phyloP scores from a whole-genome alignment of 345 rosid species.

The Salix arbutifolia region DNA sequence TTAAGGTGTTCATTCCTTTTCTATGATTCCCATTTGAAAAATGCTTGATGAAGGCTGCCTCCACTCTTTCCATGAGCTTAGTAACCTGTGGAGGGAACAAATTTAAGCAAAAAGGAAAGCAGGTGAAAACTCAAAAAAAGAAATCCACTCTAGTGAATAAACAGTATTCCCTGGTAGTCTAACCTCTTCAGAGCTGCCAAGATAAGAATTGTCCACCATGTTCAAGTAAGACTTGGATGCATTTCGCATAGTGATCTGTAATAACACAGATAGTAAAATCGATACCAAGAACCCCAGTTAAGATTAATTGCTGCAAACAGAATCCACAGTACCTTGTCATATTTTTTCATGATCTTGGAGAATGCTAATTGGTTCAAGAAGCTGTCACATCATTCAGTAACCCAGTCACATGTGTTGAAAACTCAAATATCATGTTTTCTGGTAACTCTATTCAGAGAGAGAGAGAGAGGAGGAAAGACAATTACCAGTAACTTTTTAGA shows the following conservation, averaged over 20 bases:
- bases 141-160: background rate
- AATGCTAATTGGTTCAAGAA: conserved; percentile 70
- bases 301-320: background rate
- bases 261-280: background rate
- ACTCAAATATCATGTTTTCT: background rate
- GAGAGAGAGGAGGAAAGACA: background rate
- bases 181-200: conserved; percentile 78
- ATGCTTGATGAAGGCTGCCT: conserved; percentile 61
- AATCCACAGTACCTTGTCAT: conserved; percentile 57
- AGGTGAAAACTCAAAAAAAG: background rate
- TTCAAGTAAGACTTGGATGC: conserved; percentile 59
- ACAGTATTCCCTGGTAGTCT: background rate
- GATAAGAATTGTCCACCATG: conserved; percentile 61
- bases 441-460: background rate
- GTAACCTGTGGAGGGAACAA: conserved; percentile 35
- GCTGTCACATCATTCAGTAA: conserved; percentile 26
- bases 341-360: conserved; percentile 83
- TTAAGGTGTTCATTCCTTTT: conserved; percentile 56
- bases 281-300: background rate
- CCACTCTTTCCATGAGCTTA: conserved; percentile 62
- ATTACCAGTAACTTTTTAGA: conserved; percentile 57
- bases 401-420: background rate
- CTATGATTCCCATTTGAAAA: conserved; percentile 68
- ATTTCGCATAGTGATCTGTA: conserved; percentile 53
- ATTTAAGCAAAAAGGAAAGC: background rate